phyloP scores from a whole-genome alignment of 179 eudicot species.

The Vitellaria paradoxa region DNA sequence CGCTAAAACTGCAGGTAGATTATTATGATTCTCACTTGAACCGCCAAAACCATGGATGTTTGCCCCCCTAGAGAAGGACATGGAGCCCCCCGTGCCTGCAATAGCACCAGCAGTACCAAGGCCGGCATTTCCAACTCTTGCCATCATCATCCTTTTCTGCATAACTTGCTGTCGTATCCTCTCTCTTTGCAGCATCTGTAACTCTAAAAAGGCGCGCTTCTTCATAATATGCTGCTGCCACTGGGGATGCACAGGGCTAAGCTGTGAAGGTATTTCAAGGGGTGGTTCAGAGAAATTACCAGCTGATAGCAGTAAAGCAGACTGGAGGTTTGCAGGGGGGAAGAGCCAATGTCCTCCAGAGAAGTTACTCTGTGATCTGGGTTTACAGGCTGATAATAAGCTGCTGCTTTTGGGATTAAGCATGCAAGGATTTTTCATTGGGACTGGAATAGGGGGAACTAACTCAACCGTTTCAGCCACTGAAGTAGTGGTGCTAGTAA shows the following conservation, averaged over 20 bases:
- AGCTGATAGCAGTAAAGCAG: slow-evolving; percentile 12
- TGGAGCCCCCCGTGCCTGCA: slow-evolving; percentile 4
- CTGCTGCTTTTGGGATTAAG: not conserved
- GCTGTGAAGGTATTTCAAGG: slow-evolving; percentile 13
- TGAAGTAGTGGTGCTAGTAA: not conserved
- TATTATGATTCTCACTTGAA: not conserved
- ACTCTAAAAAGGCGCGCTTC: slow-evolving; percentile 4
- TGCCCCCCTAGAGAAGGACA: not conserved
- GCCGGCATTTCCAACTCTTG: slow-evolving; percentile 1
- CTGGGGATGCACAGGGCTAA: slow-evolving; percentile 13
- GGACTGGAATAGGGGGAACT: slow-evolving; percentile 4
- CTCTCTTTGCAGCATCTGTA: slow-evolving; percentile 13
- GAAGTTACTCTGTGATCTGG: not conserved
- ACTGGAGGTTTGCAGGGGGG: slow-evolving; percentile 4
- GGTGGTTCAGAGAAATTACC: slow-evolving; percentile 11
- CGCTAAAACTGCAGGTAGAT: slow-evolving; percentile 1
- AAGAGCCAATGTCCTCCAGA: slow-evolving; percentile 5
- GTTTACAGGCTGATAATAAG: not conserved
- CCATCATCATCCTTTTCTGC: slow-evolving; percentile 12
- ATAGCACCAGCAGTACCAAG: slow-evolving; percentile 3
- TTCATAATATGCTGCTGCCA: slow-evolving; percentile 6
- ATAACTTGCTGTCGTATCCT: slow-evolving; percentile 4
- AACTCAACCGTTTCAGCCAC: slow-evolving; percentile 2
- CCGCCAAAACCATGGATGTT: not conserved
- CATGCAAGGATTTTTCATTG: not conserved